Conservation (phyloP, 805 yeast species). For the Schwanniomyces vanrijiae region DNA sequence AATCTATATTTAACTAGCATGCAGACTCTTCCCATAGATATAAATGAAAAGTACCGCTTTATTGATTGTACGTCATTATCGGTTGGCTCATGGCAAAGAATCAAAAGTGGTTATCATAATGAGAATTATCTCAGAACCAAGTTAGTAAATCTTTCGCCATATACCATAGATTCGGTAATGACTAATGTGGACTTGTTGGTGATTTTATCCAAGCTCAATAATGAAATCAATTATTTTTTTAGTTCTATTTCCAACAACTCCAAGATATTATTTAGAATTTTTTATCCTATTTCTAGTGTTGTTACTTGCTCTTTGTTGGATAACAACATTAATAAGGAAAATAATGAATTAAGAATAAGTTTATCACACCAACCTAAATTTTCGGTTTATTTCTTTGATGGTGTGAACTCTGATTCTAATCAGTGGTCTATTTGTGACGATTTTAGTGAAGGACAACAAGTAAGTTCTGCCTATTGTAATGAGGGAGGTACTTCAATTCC, state of each 20-base stretch:
- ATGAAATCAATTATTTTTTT: constrained; percentile 76
- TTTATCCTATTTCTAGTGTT: constrained; percentile 65
- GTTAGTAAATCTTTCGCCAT: constrained; percentile 65
- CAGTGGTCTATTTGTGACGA: constrained; percentile 85
- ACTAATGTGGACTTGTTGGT: constrained; percentile 67
- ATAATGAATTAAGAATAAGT: constrained; percentile 48
- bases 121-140: constrained; percentile 43
- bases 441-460: constrained; percentile 82
- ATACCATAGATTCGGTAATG: constrained; percentile 63
- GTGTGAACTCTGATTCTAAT: constrained; percentile 51
- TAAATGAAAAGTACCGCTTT: constrained; percentile 65
- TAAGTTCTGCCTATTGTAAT: constrained; percentile 59
- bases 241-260: constrained; percentile 68
- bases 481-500: constrained; percentile 60
- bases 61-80: constrained; percentile 67
- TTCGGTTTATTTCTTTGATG: constrained; percentile 70
- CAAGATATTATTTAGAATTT: constrained; percentile 69
- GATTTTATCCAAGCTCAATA: constrained; percentile 67
- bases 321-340: constrained; percentile 41
- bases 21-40: constrained; percentile 43
- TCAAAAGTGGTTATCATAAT: constrained; percentile 59
- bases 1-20: constrained; percentile 1
- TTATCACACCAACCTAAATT: constrained; percentile 68
- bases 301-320: constrained; percentile 55
- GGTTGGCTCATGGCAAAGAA: constrained; percentile 81